Evolutionary conservation across 805 yeast genomes (phyloP), one percentile per base, ranked within the genome.

Genomic region (Zygoascus biomembranicola): DNA sequence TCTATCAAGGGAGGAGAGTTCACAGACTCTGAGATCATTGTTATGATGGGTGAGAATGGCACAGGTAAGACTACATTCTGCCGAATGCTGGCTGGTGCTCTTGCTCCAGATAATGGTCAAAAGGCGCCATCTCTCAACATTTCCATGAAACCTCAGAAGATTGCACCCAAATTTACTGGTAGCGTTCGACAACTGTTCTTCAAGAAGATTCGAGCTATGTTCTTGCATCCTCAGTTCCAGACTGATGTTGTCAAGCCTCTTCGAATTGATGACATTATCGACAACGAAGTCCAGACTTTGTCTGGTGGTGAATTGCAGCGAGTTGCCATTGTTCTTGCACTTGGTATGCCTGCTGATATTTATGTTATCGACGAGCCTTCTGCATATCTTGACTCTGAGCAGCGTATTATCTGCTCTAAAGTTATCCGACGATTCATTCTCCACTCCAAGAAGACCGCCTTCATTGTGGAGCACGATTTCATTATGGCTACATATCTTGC

Each of bases 271-370:
- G 90, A 85, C 68, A 87, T 94, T 63, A 85, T 94, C 59, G 99
- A 94, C 73, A 96, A 94, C 72, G 98, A 94, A 74, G 99, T 94
- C 51, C 97, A 89, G 76, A 88, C 89, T 64, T 77, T 94, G 72
- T 90, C 97, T 49, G 99, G 99, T 77, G 99, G 99, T 83, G 99
- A 94, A 77, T 80, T 94, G 77, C 99, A 94, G 77, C 86, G 99
- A 78, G 99, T 94, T 57, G 99, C 99, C 59, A 92, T 94, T 73
- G 95, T 90, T 39, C 79, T 94, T 69, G 84, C 98, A 5, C 78
- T 94, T 56, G 99, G 99, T 81, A 75, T 85, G 50, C 87, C 87
- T 18, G 98, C 99, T 31, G 99, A 94, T 72, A 87, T 94, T 62
- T 94, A 94, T 70, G 80, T 94, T 69, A 94, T 94, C 63, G 99